A percentile compares a stretch with the other conserved stretches of the same genome.
phyloP scores from a whole-genome alignment of 1,284 basidiomycete genomes.

The Caloboletus inedulis region DNA sequence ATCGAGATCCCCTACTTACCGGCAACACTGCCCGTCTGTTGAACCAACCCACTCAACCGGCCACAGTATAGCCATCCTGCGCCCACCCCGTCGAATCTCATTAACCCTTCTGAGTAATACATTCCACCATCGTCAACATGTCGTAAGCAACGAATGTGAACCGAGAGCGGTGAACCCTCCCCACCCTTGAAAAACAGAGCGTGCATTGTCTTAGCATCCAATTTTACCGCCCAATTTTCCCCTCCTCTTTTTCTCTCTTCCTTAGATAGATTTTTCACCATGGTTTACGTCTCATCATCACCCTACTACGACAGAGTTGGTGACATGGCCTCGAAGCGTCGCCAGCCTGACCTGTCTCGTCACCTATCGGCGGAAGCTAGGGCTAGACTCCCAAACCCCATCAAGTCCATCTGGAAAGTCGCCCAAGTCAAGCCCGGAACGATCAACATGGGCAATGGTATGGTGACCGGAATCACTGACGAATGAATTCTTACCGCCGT shows the following conservation, averaged over 20 bases:
- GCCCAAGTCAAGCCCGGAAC: constrained; percentile 35
- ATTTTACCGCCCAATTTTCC: not conserved
- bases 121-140: not conserved
- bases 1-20: not conserved
- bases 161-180: constrained; percentile 1
- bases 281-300: constrained; percentile 30
- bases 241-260: not conserved
- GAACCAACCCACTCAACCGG: not conserved
- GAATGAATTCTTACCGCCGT: not conserved
- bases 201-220: not conserved
- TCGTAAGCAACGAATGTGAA: constrained; percentile 7
- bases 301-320: constrained; percentile 13
- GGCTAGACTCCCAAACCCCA: constrained; percentile 32
- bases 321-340: constrained; percentile 21
- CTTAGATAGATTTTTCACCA: constrained; percentile 1
- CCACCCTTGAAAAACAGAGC: constrained; percentile 18
- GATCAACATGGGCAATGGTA: constrained; percentile 36
- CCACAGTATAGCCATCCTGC: not conserved
- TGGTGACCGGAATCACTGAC: not conserved
- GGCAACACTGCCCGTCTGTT: constrained; percentile 1
- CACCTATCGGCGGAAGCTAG: constrained; percentile 32
- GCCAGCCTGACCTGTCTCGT: constrained; percentile 30
- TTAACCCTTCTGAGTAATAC: not conserved
- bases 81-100: not conserved
- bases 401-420: constrained; percentile 34